Base-by-base conservation (phyloP, 2,329 filamentous ascomycete genomes). In the Teratosphaeriaceae sp. region DNA sequence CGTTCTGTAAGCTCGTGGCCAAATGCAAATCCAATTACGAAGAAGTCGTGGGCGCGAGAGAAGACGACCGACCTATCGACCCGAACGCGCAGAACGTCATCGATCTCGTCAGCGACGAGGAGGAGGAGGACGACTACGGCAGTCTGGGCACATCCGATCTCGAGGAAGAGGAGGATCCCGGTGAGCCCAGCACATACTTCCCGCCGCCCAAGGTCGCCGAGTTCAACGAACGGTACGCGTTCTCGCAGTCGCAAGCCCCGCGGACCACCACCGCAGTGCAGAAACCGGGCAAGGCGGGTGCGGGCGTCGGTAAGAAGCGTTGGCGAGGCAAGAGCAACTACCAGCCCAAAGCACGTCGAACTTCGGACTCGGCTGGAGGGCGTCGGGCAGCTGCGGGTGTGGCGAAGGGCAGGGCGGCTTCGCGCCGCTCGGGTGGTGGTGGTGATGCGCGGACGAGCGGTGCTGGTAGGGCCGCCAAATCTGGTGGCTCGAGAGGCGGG, bases 1-100 rank as follows among this genome's bases (percentile, higher is more conserved):
- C 69, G 41, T 79, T 90, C 48, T 59, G 85, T 27, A 68, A 71
- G 1, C 61, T 88, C 4, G 66, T 88, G 36, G 65, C 68, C 40
- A 63, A 66, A 2, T 50, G 43, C 24, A 52, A 56, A 45, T 19
- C 60, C 49, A 39, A 55, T 48, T 50, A 65, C 52, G 42, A 57
- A 64, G 63, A 42, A 57, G 74, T 56, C 66, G 71, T 57, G 52
- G 60, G 37, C 58, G 66, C 31, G 68, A 68, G 48, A 61, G 69
- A 73, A 42, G 68, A 71, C 22, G 52, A 56, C 12, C 60, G 64
- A n/a, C 37, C 49, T 3, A 56, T 68, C 22, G 71, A 75, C 52
- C 71, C 69, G 2, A 75, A 79, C 49, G 72, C 73, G 29, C 53
- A 61, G 35, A 68, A 67, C 38, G 66, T 74, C 18, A 69, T 74